Base-by-base conservation (phyloP, 2,329 filamentous ascomycete species). In the Claviceps arundinis region DNA sequence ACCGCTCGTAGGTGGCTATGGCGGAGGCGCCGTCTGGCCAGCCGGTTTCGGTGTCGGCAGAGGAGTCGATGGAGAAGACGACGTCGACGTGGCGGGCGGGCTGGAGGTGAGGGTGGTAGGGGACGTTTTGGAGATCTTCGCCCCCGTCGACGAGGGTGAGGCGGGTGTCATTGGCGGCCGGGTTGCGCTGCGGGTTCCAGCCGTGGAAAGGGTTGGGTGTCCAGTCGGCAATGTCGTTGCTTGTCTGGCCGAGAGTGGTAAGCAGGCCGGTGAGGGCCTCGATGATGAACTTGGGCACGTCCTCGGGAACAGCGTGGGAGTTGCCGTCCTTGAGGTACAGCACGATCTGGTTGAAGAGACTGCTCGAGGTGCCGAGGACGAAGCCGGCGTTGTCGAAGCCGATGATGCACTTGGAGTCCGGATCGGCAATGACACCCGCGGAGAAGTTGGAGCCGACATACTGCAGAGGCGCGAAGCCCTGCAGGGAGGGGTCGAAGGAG, bases 361-460 rank as follows among this genome's bases (percentile, higher is more conserved):
- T 83, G 16, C 84, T 88, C 11, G 84, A 89, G 0, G 88, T 93
- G 54, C 87, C 87, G 80, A 91, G 87, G 37, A 93, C 73, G 60
- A 81, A 94, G 1, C 86, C 86, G 6, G 80, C 79, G 59, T 87
- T 89, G 65, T 94, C 88, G 58, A 89, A 90, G 1, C 88, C 88
- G 24, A 62, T 62, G 30, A 74, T 67, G 56, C 79, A 73, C 2
- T 24, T 19, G 41, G 57, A 64, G 56, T 74, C 72, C 61, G 74
- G 74, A 34, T 70, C 52, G 13, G 65, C 59, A 0, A 73, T 53
- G 50, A 54, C 69, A 56, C 82, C 82, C 48, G 70, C 68, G 56
- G 67, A 67, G 55, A 85, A 76, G 54, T 74, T 70, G 48, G 80
- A 80, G 30, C 79, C 82, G 26, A 84, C 71, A 61, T 80, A 85